Percentiles rank a stretch among this genome's conserved stretches.
These are phyloP conservation scores for Diphasiastrum complanatum DNA, from an alignment of 83 land plant species.

Conservation along the genomic window DNA sequence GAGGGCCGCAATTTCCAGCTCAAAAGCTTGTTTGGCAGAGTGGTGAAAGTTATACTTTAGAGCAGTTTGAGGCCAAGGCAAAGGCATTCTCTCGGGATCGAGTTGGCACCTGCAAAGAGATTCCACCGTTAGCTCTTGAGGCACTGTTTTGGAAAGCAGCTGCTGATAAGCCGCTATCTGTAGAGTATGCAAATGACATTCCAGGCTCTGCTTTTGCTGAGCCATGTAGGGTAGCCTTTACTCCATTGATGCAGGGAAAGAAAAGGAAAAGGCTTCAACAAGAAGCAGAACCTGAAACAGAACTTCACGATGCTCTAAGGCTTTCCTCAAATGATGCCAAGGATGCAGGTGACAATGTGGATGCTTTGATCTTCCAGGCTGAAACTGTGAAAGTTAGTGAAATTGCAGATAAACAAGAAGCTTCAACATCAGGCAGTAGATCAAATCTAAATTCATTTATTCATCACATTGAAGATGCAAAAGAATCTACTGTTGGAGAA, in stretches of 20 bases:
- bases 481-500: slow-evolving; percentile 26
- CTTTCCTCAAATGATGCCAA: neutral
- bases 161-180: slow-evolving; percentile 67
- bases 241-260: slow-evolving; percentile 6
- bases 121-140: slow-evolving; percentile 60
- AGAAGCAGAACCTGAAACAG: neutral
- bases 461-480: no score
- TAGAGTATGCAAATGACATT: slow-evolving; percentile 98
- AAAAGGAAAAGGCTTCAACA: slow-evolving; percentile 4
- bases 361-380: neutral
- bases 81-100: slow-evolving; percentile 47
- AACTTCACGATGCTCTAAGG: neutral
- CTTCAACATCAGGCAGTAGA: neutral
- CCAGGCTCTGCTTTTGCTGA: slow-evolving; percentile 89
- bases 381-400: slow-evolving; percentile 1
- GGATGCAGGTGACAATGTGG: neutral
- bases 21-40: slow-evolving; percentile 95
- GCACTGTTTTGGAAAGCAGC: slow-evolving; percentile 86
- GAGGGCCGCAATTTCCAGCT: slow-evolving; percentile 21
- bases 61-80: slow-evolving; percentile 92
- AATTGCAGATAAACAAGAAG: slow-evolving; percentile 2
- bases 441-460: no score
- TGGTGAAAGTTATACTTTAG: slow-evolving; percentile 87
- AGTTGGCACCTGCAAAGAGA: slow-evolving; percentile 45
- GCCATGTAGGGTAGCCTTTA: slow-evolving; percentile 31